A percentile compares a stretch with the other conserved stretches of the same genome.
phyloP scores from a whole-genome alignment of 352 stramenopile genomes.

The Nothophytophthora sp. region DNA sequence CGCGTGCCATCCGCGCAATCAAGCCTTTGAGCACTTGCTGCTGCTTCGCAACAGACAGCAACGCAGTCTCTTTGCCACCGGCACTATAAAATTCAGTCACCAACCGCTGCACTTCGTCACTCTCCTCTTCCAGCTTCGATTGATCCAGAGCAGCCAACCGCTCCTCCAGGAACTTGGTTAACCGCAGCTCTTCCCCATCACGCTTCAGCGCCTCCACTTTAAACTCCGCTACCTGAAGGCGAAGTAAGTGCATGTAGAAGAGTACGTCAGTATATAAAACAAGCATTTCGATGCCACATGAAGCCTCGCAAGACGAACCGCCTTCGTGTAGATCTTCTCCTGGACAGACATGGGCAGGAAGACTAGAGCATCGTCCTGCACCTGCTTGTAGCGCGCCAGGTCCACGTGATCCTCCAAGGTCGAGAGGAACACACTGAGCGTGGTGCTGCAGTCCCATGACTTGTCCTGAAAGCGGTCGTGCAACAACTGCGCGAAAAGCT shows the following conservation, averaged over 20 bases:
- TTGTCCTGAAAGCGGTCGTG: constrained; percentile 44
- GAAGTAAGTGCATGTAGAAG: background rate
- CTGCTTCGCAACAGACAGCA: constrained; percentile 25
- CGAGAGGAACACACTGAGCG: constrained; percentile 54
- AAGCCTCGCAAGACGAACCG: too few relatives aligned
- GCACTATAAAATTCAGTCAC: constrained; percentile 30
- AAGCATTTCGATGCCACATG: background rate
- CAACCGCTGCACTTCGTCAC: constrained; percentile 20
- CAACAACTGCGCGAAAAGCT: constrained; percentile 46
- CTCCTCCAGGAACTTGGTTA: constrained; percentile 33
- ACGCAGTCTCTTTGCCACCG: constrained; percentile 6
- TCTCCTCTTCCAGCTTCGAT: constrained; percentile 17
- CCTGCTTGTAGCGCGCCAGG: constrained; percentile 25
- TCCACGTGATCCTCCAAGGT: constrained; percentile 46
- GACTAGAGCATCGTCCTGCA: constrained; percentile 39
- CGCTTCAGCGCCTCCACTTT: constrained; percentile 33
- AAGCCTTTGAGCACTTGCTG: constrained; percentile 27
- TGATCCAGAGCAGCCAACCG: constrained; percentile 19
- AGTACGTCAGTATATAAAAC: too few relatives aligned
- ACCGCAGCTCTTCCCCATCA: constrained; percentile 29
- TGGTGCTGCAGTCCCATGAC: constrained; percentile 47
- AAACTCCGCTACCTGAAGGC: constrained; percentile 27
- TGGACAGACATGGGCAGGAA: constrained; percentile 44
- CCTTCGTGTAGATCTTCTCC: constrained; percentile 59
- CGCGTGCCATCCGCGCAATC: background rate